Base-by-base conservation (phyloP, 768 basidiomycete species). In the Panellus pusillus region DNA sequence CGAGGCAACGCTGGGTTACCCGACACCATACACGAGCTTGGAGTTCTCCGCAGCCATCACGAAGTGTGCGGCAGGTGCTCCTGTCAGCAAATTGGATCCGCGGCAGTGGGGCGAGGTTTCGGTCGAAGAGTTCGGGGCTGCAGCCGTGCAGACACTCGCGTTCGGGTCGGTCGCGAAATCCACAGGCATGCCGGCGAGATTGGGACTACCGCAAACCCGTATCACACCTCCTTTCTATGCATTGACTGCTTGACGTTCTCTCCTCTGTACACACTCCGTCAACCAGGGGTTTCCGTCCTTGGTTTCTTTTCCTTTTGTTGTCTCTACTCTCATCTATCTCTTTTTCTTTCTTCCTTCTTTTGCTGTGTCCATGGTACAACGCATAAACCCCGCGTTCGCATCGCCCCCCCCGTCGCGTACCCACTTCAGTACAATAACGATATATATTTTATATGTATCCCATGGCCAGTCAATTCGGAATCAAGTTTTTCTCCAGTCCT, bases 341-440 rank as follows among this genome's bases (percentile, higher is more conserved):
- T 55, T 64, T 48, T 47, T 62, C 39, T 63, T 58, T 60, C 61
- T 36, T 55, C 63, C 48, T 47, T 62, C 39, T 63, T 58, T 60
- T 53, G 27, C 58, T 57, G 46, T 39, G 50, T 57, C 54, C 24
- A 24, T 24, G 32, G 8, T 35, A 35, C 32, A 35, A 24, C 24
- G 6, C 24, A 24, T 24, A 2, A 24, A 24, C 24, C 24, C 6
- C 24, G 24, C 24, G 24, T 24, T 24, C 6, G 24, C 24, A 2
- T 24, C 32, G n/a, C 32, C 14, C 2, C 32, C 9, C 32, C 32
- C 32, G 32, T 35, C 32, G 32, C 32, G 32, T 35, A 35, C 32
- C 32, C 32, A 35, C 32, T 8, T 8, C 32, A 35, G 9, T 35
- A 35, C 9, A 35, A 9, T 35, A 35, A 3, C 32, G 14, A 35